phyloP scores from a whole-genome alignment of 192 early-diverging fungal species.

The Backusella tarrabulga region DNA sequence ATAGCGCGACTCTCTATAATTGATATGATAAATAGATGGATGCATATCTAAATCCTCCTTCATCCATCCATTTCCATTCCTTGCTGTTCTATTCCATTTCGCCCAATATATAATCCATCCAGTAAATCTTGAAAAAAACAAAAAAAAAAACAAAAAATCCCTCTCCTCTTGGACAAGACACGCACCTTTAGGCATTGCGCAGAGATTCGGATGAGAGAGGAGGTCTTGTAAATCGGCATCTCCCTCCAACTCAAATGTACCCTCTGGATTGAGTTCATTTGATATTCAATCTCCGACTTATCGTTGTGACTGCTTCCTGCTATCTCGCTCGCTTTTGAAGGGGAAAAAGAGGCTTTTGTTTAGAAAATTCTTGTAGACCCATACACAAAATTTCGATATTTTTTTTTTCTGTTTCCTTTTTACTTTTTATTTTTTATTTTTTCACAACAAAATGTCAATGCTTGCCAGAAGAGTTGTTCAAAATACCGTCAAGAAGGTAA shows the following conservation, averaged over 20 bases:
- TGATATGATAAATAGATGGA: neutral
- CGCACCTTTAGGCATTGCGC: slow-evolving; percentile 20
- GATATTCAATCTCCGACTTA: neutral
- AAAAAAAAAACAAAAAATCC: too few relatives aligned
- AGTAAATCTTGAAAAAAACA: too few relatives aligned
- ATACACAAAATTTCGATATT: neutral
- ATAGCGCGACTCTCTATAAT: neutral
- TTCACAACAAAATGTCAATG: neutral
- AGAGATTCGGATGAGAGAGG: slow-evolving; percentile 19
- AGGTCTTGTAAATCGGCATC: neutral
- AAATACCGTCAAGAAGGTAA: slow-evolving; percentile 9
- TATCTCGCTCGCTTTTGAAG: neutral
- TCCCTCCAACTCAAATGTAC: neutral
- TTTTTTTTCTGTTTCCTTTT: neutral
- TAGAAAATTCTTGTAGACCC: slow-evolving; percentile 3
- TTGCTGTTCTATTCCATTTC: neutral
- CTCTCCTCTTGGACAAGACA: neutral
- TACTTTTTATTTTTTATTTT: neutral
- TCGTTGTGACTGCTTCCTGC: neutral
- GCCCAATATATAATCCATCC: too few relatives aligned
- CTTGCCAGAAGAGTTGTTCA: neutral
- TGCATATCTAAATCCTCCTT: neutral
- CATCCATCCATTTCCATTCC: neutral
- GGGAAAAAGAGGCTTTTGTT: slow-evolving; percentile 1
- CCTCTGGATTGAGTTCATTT: neutral